These are phyloP conservation scores for Phyllosticta citriasiana DNA, from an alignment of 2,329 filamentous ascomycete species.

Conservation along the genomic window DNA sequence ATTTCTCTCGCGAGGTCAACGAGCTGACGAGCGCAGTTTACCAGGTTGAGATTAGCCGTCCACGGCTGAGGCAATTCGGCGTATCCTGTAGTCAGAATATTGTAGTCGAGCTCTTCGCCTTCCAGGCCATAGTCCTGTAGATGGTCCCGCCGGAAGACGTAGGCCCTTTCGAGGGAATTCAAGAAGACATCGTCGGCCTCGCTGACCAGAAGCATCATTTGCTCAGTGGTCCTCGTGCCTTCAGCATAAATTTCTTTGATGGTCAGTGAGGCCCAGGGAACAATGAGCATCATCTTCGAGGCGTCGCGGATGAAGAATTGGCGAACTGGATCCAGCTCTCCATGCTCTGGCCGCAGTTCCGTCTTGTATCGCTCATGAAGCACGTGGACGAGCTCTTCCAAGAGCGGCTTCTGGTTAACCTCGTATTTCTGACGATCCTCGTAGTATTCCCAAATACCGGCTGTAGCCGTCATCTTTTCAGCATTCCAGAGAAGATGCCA, in stretches of 20 bases:
- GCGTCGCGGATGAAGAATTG: constrained; percentile 67
- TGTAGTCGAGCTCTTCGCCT: constrained; percentile 48
- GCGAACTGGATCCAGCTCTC: constrained; percentile 71
- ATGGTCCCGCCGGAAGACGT: constrained; percentile 62
- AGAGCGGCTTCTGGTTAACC: constrained; percentile 57
- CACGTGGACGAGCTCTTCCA: constrained; percentile 64
- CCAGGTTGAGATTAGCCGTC: constrained; percentile 56
- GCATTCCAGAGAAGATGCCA: constrained; percentile 84
- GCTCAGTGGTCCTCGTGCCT: constrained; percentile 43
- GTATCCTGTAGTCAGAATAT: constrained; percentile 46
- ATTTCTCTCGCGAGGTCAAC: constrained; percentile 32
- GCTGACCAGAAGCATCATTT: constrained; percentile 35
- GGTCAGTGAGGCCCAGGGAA: constrained; percentile 69
- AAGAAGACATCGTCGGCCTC: constrained; percentile 71
- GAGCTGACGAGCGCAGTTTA: constrained; percentile 29
- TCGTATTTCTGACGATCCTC: constrained; percentile 64
- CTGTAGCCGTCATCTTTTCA: constrained; percentile 77
- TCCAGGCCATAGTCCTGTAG: constrained; percentile 62
- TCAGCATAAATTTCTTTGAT: constrained; percentile 64
- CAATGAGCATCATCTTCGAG: constrained; percentile 59
- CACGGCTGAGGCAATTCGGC: constrained; percentile 68
- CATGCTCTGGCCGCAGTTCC: constrained; percentile 50
- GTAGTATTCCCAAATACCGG: constrained; percentile 70
- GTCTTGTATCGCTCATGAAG: constrained; percentile 70
- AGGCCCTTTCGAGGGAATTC: constrained; percentile 52